Evolutionary conservation across 306 rosid species (phyloP), one percentile per base, ranked within the genome.

Genomic region (Pueraria montana): DNA sequence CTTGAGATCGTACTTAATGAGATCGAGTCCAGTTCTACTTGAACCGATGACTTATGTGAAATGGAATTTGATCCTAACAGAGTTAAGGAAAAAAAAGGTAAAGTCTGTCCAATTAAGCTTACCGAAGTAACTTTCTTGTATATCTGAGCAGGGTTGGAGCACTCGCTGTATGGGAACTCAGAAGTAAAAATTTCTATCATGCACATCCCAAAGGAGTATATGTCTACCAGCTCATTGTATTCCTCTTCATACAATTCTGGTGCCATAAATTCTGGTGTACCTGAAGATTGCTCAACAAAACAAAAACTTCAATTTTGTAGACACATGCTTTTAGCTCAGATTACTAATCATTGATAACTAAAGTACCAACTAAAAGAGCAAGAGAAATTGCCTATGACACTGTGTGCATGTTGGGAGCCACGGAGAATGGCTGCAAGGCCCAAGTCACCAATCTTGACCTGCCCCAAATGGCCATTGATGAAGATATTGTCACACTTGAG

Each of bases 221-320:
- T 80, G 59, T 95, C 99, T 1, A 93, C 97, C 0, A 95, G 81
- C 74, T 95, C 99, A 78, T 89, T 87, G 65, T 95, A 95, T 17
- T 95, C 92, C 89, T 93, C 99, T 65, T 95, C 99, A 74, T 95
- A 95, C 81, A 93, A 75, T 74, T 95, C 99, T 8, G 97, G 99
- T n/a, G 99, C 98, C 99, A 95, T 93, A 68, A 93, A 95, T 73
- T 95, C 97, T 0, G 99, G 99, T 50, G 99, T 92, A 21, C 99
- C 97, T 95, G 83, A 50, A 38, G 7, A n/a, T n/a, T n/a, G 3
- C 11, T 27, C 61, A 64, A 8, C 16, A 1, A 49, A 56, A 8
- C 1, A 49, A 64, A 11, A 50, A 14, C 5, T 64, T 53, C 4
- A 77, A 23, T 6, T 52, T 55, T 14, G 43, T 52, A 23, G 2